Evolutionary conservation across 192 early-diverging fungal genomes (phyloP).

Genomic region (Nowakowskiella sp.): DNA sequence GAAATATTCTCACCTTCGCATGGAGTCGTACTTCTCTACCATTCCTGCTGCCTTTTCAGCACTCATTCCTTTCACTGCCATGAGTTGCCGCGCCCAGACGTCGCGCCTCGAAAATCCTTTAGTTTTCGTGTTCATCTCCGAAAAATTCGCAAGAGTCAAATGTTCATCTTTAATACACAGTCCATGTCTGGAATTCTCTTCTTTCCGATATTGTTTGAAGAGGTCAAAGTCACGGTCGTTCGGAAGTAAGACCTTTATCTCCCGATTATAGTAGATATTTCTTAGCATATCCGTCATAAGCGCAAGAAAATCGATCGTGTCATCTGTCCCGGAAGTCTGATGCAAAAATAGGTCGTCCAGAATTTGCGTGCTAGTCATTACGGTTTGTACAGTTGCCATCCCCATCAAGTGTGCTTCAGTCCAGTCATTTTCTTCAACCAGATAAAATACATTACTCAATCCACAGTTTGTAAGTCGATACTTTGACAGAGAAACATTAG

Average conservation of each 20-base stretch:
- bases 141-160: slow-evolving; percentile 61
- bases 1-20: slow-evolving; percentile 19
- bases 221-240: no score
- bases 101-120: slow-evolving; percentile 62
- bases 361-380: slow-evolving; percentile 67
- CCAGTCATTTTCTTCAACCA: slow-evolving; percentile 72
- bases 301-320: slow-evolving; percentile 72
- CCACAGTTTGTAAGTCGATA: slow-evolving; percentile 65
- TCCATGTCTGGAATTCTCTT: no score
- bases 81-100: slow-evolving; percentile 74
- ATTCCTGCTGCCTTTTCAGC: slow-evolving; percentile 79
- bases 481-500: slow-evolving; percentile 23
- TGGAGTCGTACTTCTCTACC: slow-evolving; percentile 59
- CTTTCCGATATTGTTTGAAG: no score
- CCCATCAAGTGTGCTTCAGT: slow-evolving; percentile 51
- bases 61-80: slow-evolving; percentile 75
- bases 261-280: no score
- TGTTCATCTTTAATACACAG: no score
- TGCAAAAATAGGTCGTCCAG: slow-evolving; percentile 78
- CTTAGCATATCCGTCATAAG: slow-evolving; percentile 51
- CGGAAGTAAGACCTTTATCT: no score
- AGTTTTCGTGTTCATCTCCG: slow-evolving; percentile 65
- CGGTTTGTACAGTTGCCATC: slow-evolving; percentile 56
- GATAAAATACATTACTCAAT: slow-evolving; percentile 68
- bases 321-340: slow-evolving; percentile 62